phyloP scores from a whole-genome alignment of 306 rosid species.

The Cucumis melo region DNA sequence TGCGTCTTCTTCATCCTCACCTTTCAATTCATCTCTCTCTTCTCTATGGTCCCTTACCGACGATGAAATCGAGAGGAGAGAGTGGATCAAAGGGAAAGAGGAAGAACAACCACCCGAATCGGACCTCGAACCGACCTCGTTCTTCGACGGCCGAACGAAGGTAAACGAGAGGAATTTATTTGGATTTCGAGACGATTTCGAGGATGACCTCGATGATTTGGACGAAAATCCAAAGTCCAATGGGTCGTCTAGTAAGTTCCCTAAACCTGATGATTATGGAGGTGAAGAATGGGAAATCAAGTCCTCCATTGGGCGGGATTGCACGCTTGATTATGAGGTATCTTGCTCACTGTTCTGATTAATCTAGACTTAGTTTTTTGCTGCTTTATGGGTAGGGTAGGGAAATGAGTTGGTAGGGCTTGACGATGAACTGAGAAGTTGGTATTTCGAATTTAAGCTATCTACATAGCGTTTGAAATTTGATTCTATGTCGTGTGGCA shows the following conservation, averaged over 20 bases:
- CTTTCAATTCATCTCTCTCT: conserved; percentile 18
- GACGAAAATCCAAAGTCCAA: conserved; percentile 12
- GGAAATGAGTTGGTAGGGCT: not conserved
- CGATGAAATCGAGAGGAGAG: conserved; percentile 42
- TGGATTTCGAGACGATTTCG: not conserved
- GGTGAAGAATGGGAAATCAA: conserved; percentile 78
- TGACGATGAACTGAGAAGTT: not conserved
- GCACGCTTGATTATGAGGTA: conserved; percentile 87
- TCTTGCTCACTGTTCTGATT: not conserved
- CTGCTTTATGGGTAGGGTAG: no score
- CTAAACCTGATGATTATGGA: conserved; percentile 50
- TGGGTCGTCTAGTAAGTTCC: not conserved
- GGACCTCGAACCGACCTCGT: conserved; percentile 11
- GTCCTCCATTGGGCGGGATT: conserved; percentile 66
- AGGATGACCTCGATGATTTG: conserved; percentile 30
- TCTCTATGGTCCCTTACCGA: conserved; percentile 75
- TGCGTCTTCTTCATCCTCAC: conserved; percentile 18
- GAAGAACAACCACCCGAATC: conserved; percentile 24
- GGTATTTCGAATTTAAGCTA: not conserved
- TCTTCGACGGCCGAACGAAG: not conserved
- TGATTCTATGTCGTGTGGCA: not conserved
- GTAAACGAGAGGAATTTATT: not conserved
- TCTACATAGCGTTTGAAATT: not conserved
- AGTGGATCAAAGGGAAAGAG: conserved; percentile 30
- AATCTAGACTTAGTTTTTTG: not conserved